These are phyloP conservation scores for Sorghum bicolor DNA, from an alignment of 176 grass and related monocot species.

Conservation along the genomic window DNA sequence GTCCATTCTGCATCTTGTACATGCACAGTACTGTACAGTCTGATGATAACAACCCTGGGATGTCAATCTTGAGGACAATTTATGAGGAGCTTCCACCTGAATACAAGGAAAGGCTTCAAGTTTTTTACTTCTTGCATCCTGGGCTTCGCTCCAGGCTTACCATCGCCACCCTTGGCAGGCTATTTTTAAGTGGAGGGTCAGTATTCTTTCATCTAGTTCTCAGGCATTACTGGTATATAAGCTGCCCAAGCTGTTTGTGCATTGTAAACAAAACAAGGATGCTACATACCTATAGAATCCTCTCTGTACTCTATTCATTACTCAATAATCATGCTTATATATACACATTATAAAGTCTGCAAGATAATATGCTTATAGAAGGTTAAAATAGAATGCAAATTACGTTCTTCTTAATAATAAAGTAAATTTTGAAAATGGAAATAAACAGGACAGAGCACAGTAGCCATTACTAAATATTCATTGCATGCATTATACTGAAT, in stretches of 20 bases:
- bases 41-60: slow-evolving; percentile 92
- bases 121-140: slow-evolving; percentile 89
- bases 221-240: not conserved
- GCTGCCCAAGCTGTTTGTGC: not conserved
- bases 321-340: not conserved
- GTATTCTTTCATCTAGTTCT: slow-evolving; percentile 16
- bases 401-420: not conserved
- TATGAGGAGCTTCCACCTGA: slow-evolving; percentile 81
- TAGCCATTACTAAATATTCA: not conserved
- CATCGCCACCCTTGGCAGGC: slow-evolving; percentile 77
- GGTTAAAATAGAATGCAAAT: not conserved
- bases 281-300: not conserved
- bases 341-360: not conserved
- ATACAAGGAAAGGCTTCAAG: slow-evolving; percentile 69
- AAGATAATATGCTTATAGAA: not conserved
- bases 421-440: not conserved
- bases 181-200: slow-evolving; percentile 87
- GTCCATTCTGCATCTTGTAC: slow-evolving; percentile 86
- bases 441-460: not conserved
- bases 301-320: not conserved
- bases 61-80: slow-evolving; percentile 75
- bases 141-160: slow-evolving; percentile 69
- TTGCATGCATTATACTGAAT: not conserved
- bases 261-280: not conserved
- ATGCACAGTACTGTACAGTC: slow-evolving; percentile 82